Evolutionary conservation across 441 rosid genomes (phyloP).

Genomic region (Erysimum cheiri): DNA sequence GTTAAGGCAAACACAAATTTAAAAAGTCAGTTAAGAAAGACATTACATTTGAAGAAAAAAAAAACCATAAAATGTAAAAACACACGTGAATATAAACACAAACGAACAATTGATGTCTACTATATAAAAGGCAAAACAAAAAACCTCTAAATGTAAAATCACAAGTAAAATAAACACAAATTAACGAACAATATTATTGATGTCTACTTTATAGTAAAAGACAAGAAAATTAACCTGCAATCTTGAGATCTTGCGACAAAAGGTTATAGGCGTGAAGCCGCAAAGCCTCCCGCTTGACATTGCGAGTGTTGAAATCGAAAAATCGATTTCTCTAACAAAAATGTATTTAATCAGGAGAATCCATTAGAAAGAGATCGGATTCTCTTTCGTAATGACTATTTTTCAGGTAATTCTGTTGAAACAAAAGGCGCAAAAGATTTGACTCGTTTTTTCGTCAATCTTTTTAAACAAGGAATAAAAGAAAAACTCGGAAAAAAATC

Average conservation of each 20-base stretch:
- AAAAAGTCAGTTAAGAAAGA: no score
- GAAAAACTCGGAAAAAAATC: conserved; percentile 16
- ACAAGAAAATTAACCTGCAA: no score
- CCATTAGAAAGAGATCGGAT: conserved; percentile 30
- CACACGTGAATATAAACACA: neutral
- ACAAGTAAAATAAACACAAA: no score
- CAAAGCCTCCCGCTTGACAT: conserved; percentile 57
- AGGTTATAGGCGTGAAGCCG: conserved; percentile 56
- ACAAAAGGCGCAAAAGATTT: conserved; percentile 3
- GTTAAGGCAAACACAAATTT: neutral
- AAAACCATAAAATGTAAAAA: no score
- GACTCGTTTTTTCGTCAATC: conserved; percentile 5
- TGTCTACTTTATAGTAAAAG: no score
- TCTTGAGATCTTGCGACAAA: conserved; percentile 44
- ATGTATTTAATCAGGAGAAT: conserved; percentile 13
- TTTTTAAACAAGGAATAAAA: conserved; percentile 13
- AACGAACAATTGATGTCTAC: neutral
- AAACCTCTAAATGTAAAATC: no score
- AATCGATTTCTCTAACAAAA: conserved; percentile 26
- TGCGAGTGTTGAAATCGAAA: conserved; percentile 37
- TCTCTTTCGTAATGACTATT: conserved; percentile 36
- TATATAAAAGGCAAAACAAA: neutral
- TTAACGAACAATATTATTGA: no score
- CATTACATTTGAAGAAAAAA: no score
- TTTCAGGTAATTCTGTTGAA: conserved; percentile 10